phyloP scores from a whole-genome alignment of 768 basidiomycete genomes.

The Kwoniella pini region DNA sequence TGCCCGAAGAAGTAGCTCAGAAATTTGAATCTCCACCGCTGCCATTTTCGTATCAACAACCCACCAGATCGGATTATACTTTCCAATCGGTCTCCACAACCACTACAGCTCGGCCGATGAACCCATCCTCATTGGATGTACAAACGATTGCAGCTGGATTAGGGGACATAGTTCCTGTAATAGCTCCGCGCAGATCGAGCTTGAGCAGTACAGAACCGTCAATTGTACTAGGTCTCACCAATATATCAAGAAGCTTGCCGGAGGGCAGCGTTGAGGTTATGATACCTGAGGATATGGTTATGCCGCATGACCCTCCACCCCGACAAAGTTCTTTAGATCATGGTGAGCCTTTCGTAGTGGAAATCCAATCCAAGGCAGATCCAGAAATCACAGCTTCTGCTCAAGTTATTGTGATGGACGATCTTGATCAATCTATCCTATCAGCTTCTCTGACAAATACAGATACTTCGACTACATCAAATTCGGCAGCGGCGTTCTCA shows the following conservation, averaged over 20 bases:
- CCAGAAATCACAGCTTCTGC: conserved; percentile 5
- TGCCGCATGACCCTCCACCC: conserved; percentile 41
- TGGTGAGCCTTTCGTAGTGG: conserved; percentile 1
- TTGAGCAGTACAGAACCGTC: conserved; percentile 2
- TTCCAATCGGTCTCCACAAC: conserved; percentile 38
- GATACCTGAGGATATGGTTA: conserved; percentile 33
- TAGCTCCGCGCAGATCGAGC: conserved; percentile 24
- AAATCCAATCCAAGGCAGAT: conserved; percentile 8
- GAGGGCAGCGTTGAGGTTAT: conserved; percentile 14
- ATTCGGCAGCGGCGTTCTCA: conserved; percentile 35
- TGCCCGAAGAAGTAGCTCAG: conserved; percentile 31
- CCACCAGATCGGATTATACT: conserved; percentile 33
- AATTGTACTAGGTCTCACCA: conserved; percentile 17
- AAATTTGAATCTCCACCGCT: conserved; percentile 20
- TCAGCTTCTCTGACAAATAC: conserved; percentile 37
- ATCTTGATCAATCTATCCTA: conserved; percentile 22
- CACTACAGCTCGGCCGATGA: conserved; percentile 31
- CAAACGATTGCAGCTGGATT: too few species aligned
- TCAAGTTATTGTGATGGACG: conserved; percentile 14
- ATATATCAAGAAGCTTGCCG: conserved; percentile 6
- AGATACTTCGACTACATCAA: conserved; percentile 25
- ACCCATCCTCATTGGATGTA: conserved; percentile 20
- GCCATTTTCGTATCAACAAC: conserved; percentile 39
- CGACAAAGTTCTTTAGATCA: conserved; percentile 38
- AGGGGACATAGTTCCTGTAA: not conserved